Percentiles rank a stretch among this genome's conserved stretches.
Conservation (phyloP, 1,284 basidiomycete species). For the Phlebopus sp. region DNA sequence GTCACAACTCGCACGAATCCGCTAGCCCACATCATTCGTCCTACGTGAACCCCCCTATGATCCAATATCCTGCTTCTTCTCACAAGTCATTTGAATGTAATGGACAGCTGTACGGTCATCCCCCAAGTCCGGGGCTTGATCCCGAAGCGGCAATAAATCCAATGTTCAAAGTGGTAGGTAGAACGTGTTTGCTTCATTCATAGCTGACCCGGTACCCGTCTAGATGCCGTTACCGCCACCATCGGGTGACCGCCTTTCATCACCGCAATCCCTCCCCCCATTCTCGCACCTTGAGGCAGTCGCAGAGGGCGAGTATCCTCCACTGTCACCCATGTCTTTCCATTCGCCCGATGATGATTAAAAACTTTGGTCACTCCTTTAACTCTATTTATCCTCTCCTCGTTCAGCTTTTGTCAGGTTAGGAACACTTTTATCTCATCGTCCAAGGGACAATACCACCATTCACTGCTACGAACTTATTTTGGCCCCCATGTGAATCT, state of each 20-base stretch:
- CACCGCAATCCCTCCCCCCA: slow-evolving; percentile 61
- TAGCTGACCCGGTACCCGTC: slow-evolving; percentile 22
- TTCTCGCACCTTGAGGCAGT: slow-evolving; percentile 78
- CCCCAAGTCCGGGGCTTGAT: slow-evolving; percentile 52
- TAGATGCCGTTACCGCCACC: slow-evolving; percentile 55
- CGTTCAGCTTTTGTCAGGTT: slow-evolving; percentile 12
- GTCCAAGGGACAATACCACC: slow-evolving; percentile 5
- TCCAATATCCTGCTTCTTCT: slow-evolving; percentile 40
- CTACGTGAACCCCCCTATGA: slow-evolving; percentile 35
- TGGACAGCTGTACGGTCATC: slow-evolving; percentile 40
- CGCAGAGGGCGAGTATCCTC: slow-evolving; percentile 68
- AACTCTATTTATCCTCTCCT: slow-evolving; percentile 21
- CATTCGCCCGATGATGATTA: slow-evolving; percentile 49
- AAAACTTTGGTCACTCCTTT: slow-evolving; percentile 25
- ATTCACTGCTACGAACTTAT: slow-evolving; percentile 30
- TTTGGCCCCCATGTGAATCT: slow-evolving; percentile 17
- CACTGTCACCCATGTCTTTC: slow-evolving; percentile 71
- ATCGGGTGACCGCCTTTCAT: slow-evolving; percentile 38
- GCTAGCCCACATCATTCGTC: slow-evolving; percentile 31
- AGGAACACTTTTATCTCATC: slow-evolving; percentile 29
- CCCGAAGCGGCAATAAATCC: slow-evolving; percentile 77
- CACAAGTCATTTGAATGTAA: slow-evolving; percentile 36
- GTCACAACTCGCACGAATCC: slow-evolving; percentile 43
- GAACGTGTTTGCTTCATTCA: slow-evolving; percentile 29
- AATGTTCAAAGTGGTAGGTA: slow-evolving; percentile 87